These are phyloP conservation scores for Stagonosporopsis vannaccii DNA, from an alignment of 2,329 filamentous ascomycete species.

Conservation along the genomic window DNA sequence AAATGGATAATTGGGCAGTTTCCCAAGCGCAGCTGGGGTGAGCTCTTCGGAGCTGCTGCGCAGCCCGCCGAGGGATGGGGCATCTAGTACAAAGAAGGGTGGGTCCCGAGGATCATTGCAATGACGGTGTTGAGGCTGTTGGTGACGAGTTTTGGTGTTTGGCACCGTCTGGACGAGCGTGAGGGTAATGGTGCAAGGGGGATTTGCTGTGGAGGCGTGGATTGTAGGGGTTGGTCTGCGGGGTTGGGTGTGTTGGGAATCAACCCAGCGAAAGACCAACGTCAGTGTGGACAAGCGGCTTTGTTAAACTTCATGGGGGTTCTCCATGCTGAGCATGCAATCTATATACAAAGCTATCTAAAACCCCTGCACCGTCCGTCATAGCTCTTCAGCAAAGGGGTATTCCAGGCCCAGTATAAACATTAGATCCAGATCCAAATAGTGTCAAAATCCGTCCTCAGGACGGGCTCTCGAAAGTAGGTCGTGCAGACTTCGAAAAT, in stretches of 20 bases:
- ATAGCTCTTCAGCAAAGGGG: slow-evolving; percentile 6
- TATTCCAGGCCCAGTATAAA: slow-evolving; percentile 13
- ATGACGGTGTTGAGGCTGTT: not conserved
- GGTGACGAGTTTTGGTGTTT: not conserved
- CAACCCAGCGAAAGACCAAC: not conserved
- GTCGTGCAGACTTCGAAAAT: not conserved
- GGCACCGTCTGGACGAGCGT: not conserved
- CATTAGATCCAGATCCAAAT: slow-evolving; percentile 20
- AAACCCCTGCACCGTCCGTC: not conserved
- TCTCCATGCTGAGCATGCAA: slow-evolving; percentile 4
- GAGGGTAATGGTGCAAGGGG: not conserved
- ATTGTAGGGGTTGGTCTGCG: not conserved
- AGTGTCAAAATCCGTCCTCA: slow-evolving; percentile 8
- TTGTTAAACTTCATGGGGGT: not conserved
- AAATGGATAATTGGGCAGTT: too few species aligned
- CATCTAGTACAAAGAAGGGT: too few species aligned
- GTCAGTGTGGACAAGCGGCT: not conserved
- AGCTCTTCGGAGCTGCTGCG: too few species aligned
- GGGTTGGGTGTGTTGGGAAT: not conserved
- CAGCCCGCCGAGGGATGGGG: too few species aligned
- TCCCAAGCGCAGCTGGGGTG: too few species aligned
- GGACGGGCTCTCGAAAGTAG: slow-evolving; percentile 2
- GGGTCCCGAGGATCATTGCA: too few species aligned
- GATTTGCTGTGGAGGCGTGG: not conserved
- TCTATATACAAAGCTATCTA: slow-evolving; percentile 15